Base-by-base conservation (phyloP, 179 eudicot species). In the Silene vulgaris region DNA sequence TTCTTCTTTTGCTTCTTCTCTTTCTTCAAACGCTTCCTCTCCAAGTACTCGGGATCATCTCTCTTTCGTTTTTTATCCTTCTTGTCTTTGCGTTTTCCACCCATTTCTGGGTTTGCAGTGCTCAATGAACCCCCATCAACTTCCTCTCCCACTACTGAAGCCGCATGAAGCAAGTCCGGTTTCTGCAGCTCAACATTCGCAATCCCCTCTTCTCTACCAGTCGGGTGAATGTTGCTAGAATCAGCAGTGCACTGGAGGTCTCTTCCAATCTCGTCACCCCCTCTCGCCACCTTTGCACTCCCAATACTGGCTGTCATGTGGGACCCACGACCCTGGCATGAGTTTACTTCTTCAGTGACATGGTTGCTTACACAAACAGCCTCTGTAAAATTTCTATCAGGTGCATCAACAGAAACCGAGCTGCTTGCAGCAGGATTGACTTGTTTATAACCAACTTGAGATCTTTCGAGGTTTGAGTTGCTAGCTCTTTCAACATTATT, bases 201-300 rank as follows among this genome's bases (percentile, higher is more conserved):
- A 30, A 77, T 73, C 8, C 78, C 87, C 40, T 82, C 80, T 40
- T 70, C 72, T 69, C 35, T 69, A 52, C 29, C 74, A 8, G 74
- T 77, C 35, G 59, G 82, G 0, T 75, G 79, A 45, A 85, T 82
- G 71, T 75, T 89, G 81, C 97, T 89, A 5, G 99, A 95, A 61
- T 95, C 97, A 40, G 99, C 97, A 74, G 99, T 95, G 74, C 99
- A 95, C 74, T 90, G 97, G 4, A 95, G 87, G 57, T 94, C 97
- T 81, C 89, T 86, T 52, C 87, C 77, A 12, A 89, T 65, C 23
- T 92, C 92, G 14, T 89, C 93, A 20, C 82, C 97, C 64, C 85
- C 98, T 76, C 82, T 75, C 3, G 78, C 80, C n/a, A 88, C 69
- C 77, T 87, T 92, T 75, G 88, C 97, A 75, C 99, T 90, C 68